These are phyloP conservation scores for Tolypocladium sp. DNA, from an alignment of 2,329 filamentous ascomycete species.

Conservation along the genomic window DNA sequence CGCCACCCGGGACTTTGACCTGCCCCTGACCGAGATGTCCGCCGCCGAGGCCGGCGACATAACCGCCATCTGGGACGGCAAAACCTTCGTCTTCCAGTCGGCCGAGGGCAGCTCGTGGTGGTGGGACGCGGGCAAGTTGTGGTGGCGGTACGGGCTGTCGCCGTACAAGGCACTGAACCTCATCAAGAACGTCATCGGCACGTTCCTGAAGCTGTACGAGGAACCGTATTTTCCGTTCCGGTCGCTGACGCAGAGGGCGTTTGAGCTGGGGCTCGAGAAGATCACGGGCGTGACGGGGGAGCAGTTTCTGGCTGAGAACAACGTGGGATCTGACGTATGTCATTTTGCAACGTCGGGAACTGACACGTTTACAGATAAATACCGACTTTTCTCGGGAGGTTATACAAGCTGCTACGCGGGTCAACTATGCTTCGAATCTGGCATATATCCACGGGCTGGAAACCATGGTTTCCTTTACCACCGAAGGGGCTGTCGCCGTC, in stretches of 20 bases:
- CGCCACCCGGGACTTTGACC: conserved; percentile 61
- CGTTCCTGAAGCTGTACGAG: conserved; percentile 74
- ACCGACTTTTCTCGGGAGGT: conserved; percentile 66
- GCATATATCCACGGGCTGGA: conserved; percentile 81
- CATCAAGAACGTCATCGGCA: conserved; percentile 60
- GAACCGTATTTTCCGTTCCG: conserved; percentile 75
- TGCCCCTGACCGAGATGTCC: conserved; percentile 42
- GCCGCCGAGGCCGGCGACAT: conserved; percentile 40
- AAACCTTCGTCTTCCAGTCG: conserved; percentile 60
- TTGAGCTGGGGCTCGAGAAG: conserved; percentile 56
- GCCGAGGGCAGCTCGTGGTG: conserved; percentile 53
- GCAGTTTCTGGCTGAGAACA: conserved; percentile 60
- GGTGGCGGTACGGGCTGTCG: conserved; percentile 78
- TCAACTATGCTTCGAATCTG: conserved; percentile 91
- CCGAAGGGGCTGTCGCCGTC: conserved; percentile 72
- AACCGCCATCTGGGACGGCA: conserved; percentile 79
- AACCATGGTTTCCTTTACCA: conserved; percentile 84
- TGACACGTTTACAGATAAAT: conserved; percentile 37
- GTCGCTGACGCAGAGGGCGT: conserved; percentile 60
- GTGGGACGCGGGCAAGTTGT: conserved; percentile 71
- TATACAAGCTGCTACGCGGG: conserved; percentile 81
- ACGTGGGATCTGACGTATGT: conserved; percentile 11
- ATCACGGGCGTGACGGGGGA: conserved; percentile 64
- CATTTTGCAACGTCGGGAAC: not conserved
- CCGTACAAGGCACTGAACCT: conserved; percentile 66